Evolutionary conservation across 2,329 filamentous ascomycete species (phyloP), one percentile per base, ranked within the genome.

Genomic region (Thelonectria olida): DNA sequence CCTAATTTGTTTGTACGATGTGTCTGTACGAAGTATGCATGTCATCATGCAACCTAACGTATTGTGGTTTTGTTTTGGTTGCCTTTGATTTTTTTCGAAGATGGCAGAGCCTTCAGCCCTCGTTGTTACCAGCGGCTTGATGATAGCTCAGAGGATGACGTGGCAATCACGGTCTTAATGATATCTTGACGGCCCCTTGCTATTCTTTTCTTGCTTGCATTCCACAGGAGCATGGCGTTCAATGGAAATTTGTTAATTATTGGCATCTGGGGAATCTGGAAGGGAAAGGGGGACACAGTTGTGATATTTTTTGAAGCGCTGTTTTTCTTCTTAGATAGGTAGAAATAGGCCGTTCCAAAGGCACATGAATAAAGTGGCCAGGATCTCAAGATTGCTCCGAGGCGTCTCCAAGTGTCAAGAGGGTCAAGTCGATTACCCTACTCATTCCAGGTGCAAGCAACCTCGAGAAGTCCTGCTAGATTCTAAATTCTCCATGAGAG

Each of bases 131-230:
- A 22, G 15, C 27, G n/a, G 25, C 36, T 48, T 60, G 36, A 31
- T 58, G 50, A 52, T 45, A 47, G 45, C 41, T 28, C 23, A 28
- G n/a, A 22, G 59, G 31, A 34, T 28, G 20, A 54, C 50, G 63
- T 66, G 63, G 60, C 19, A 13, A 44, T 65, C 64, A 64, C 51
- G 60, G 64, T 62, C 13, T 62, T 64, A 54, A 71, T 49, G 62
- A 67, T 54, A 66, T 72, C 60, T 67, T 64, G 49, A 49, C 51
- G 63, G 59, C 57, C 56, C 52, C 61, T 50, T 52, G 45, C 41
- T 57, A 36, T 31, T 59, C 36, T 58, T 54, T 39, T 41, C 48
- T 60, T 67, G 56, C 44, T 61, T 63, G 58, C 45, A 54, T 58
- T 51, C 54, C 5, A 36, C 55, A 34, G 54, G 36, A 56, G 54